Percentiles rank a stretch among this genome's conserved stretches.
These are phyloP conservation scores for Hordeum pubiflorum DNA, from an alignment of 202 grass and related monocot species.

Conservation along the genomic window DNA sequence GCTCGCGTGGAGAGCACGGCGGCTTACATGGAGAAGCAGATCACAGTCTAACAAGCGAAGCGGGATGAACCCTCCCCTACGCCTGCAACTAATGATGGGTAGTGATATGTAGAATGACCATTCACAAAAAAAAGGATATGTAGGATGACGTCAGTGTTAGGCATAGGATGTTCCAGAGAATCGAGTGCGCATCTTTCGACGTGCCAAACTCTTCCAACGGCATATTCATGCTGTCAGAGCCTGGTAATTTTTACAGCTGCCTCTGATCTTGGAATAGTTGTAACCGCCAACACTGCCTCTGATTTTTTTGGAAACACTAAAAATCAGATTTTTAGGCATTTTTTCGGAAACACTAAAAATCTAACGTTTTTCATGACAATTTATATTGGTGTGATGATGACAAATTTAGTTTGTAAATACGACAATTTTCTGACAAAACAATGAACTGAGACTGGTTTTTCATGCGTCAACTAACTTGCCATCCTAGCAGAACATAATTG, in stretches of 20 bases:
- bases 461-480: too few relatives aligned
- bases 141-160: too few relatives aligned
- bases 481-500: too few relatives aligned
- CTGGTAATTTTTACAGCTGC: not conserved
- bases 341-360: too few relatives aligned
- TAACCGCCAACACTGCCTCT: not conserved
- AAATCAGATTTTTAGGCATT: too few relatives aligned
- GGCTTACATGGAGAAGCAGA: conserved; percentile 51
- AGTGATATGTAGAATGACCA: too few relatives aligned
- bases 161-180: not conserved
- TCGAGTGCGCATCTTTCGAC: not conserved
- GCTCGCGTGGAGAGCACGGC: conserved; percentile 41
- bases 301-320: not conserved
- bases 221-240: not conserved
- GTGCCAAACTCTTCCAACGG: not conserved
- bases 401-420: too few relatives aligned
- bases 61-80: not conserved
- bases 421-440: too few relatives aligned
- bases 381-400: too few relatives aligned
- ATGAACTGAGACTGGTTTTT: too few relatives aligned
- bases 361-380: too few relatives aligned
- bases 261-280: not conserved
- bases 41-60: not conserved
- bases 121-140: too few relatives aligned
- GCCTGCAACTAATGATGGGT: not conserved